Percentiles rank a stretch among this genome's conserved stretches.
Evolutionary conservation across 805 yeast species (phyloP).

Genomic region (Candida easanensis): DNA sequence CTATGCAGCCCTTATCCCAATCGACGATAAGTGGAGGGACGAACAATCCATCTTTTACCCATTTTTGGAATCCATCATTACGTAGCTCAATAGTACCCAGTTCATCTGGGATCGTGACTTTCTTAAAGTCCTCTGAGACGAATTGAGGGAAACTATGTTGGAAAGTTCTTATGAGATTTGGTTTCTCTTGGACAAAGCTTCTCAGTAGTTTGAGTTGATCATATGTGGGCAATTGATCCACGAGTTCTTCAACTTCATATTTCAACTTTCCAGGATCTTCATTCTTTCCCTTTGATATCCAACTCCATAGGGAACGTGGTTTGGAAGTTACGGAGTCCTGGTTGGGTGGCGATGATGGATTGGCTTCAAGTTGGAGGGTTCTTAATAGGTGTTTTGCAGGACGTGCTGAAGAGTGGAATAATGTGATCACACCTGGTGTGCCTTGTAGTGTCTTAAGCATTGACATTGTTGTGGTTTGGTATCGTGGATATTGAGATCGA

Average conservation of each 20-base stretch:
- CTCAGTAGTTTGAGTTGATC: slow-evolving; percentile 25
- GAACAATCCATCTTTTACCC: slow-evolving; percentile 27
- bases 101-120: slow-evolving; percentile 12
- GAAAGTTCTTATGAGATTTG: slow-evolving; percentile 15
- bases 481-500: not conserved
- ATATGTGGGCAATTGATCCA: slow-evolving; percentile 22
- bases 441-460: slow-evolving; percentile 45
- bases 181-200: slow-evolving; percentile 12
- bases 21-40: slow-evolving; percentile 54
- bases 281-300: slow-evolving; percentile 17
- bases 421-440: slow-evolving; percentile 44
- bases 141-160: slow-evolving; percentile 23
- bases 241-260: slow-evolving; percentile 13
- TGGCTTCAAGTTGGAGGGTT: slow-evolving; percentile 5
- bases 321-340: slow-evolving; percentile 5
- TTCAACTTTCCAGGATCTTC: slow-evolving; percentile 4
- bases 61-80: slow-evolving; percentile 11
- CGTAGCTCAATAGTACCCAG: slow-evolving; percentile 5
- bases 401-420: slow-evolving; percentile 31
- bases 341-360: slow-evolving; percentile 10
- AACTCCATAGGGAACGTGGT: slow-evolving; percentile 20
- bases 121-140: slow-evolving; percentile 11
- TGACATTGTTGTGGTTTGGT: slow-evolving; percentile 34
- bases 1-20: slow-evolving; percentile 57
- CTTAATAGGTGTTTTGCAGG: slow-evolving; percentile 19